These are phyloP conservation scores for Metarhizium brunneum DNA, from an alignment of 2,329 filamentous ascomycete species.

Conservation along the genomic window DNA sequence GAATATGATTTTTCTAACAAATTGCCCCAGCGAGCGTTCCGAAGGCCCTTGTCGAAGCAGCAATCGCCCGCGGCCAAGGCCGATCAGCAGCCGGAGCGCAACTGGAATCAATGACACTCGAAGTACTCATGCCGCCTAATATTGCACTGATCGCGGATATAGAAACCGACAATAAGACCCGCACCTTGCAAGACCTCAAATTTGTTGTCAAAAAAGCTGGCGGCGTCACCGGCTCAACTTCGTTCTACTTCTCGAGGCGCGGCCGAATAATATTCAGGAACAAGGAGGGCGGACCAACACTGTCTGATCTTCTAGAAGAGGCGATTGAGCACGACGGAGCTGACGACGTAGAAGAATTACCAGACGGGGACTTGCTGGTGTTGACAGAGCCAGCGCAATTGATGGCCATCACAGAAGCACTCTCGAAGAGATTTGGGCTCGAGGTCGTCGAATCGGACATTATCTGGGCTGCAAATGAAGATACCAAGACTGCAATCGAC, in stretches of 20 bases:
- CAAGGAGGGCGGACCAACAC: constrained; percentile 37
- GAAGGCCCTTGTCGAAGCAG: constrained; percentile 74
- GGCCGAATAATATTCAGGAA: constrained; percentile 63
- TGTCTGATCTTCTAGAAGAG: constrained; percentile 69
- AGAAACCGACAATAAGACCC: constrained; percentile 72
- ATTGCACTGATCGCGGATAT: constrained; percentile 76
- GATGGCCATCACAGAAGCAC: constrained; percentile 26
- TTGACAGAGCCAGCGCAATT: constrained; percentile 27
- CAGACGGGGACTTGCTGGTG: constrained; percentile 61
- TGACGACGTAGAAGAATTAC: constrained; percentile 59
- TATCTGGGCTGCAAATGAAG: constrained; percentile 74
- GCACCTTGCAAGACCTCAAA: constrained; percentile 65
- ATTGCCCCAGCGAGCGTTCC: constrained; percentile 55
- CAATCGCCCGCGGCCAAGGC: constrained; percentile 83
- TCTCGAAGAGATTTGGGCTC: constrained; percentile 55
- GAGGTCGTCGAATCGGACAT: constrained; percentile 70
- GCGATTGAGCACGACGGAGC: constrained; percentile 74
- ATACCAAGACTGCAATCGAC: constrained; percentile 60
- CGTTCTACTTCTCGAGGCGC: constrained; percentile 76
- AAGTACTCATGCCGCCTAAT: constrained; percentile 69
- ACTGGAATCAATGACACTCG: constrained; percentile 70
- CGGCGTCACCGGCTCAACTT: constrained; percentile 62
- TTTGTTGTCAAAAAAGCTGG: constrained; percentile 60
- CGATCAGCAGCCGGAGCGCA: constrained; percentile 63
- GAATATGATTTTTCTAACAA: neutral